Evolutionary conservation across 805 yeast genomes (phyloP).

Genomic region (Ogataea ramenticola): DNA sequence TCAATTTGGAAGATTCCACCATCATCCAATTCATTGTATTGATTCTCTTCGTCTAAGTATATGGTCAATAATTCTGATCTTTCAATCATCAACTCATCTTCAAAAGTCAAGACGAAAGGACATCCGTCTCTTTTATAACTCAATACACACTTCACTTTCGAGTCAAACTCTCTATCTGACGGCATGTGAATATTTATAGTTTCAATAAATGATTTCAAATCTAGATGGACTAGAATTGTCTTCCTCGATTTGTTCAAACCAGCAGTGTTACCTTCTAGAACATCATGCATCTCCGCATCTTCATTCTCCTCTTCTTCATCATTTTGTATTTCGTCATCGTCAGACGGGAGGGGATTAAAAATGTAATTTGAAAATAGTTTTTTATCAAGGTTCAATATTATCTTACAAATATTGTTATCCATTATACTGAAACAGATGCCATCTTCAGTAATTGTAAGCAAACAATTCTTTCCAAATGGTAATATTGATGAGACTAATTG

Average conservation of each 20-base stretch:
- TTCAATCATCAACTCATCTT: constrained; percentile 47
- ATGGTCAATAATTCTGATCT: constrained; percentile 50
- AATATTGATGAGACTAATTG: constrained; percentile 20
- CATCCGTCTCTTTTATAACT: constrained; percentile 41
- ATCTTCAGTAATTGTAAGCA: constrained; percentile 33
- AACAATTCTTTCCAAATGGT: constrained; percentile 23
- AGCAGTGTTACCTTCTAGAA: no score
- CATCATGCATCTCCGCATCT: background rate
- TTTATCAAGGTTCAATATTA: constrained; percentile 30
- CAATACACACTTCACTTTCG: constrained; percentile 38
- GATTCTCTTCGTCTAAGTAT: constrained; percentile 22
- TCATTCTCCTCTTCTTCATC: constrained; percentile 8
- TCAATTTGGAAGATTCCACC: constrained; percentile 25
- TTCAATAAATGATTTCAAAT: constrained; percentile 40
- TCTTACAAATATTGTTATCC: constrained; percentile 34
- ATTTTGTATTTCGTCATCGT: background rate
- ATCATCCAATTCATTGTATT: constrained; percentile 18
- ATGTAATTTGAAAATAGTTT: constrained; percentile 27
- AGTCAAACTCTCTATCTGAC: constrained; percentile 4
- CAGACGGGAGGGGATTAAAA: constrained; percentile 9
- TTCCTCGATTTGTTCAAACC: constrained; percentile 4
- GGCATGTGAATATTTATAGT: constrained; percentile 37
- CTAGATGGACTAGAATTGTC: constrained; percentile 30
- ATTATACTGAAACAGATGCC: constrained; percentile 47
- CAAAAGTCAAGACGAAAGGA: constrained; percentile 48